phyloP scores from a whole-genome alignment of 306 rosid species.

The Citrullus amarus region DNA sequence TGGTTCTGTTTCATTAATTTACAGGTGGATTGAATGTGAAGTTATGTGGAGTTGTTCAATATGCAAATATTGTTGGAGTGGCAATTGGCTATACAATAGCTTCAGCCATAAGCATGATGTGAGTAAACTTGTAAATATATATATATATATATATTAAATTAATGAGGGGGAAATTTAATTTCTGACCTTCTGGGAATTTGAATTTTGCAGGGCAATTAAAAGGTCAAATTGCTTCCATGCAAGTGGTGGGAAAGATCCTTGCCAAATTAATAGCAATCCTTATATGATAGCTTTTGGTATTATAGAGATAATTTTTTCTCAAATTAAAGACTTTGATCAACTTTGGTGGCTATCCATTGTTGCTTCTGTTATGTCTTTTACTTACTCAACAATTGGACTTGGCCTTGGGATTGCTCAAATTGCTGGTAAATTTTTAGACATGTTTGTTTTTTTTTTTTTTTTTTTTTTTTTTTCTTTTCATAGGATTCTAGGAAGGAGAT shows the following conservation, averaged over 20 bases:
- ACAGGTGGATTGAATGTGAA: slow-evolving; percentile 55
- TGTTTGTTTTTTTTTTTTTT: not conserved
- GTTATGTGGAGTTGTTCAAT: slow-evolving; percentile 71
- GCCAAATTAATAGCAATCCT: slow-evolving; percentile 54
- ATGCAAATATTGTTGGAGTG: slow-evolving; percentile 54
- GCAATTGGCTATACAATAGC: slow-evolving; percentile 82
- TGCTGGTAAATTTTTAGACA: slow-evolving; percentile 25
- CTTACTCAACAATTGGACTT: slow-evolving; percentile 68
- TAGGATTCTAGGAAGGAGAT: not conserved
- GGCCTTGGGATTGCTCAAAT: slow-evolving; percentile 68
- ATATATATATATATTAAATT: too few species aligned
- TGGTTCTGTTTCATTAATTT: not conserved
- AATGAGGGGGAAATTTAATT: not conserved
- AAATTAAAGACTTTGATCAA: slow-evolving; percentile 68
- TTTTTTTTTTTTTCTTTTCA: not conserved
- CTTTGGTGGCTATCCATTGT: slow-evolving; percentile 83
- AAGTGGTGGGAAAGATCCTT: slow-evolving; percentile 47
- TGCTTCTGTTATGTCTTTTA: slow-evolving; percentile 87
- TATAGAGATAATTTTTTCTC: slow-evolving; percentile 47
- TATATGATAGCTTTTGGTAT: slow-evolving; percentile 78
- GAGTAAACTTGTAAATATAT: slow-evolving; percentile 6
- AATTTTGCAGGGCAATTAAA: slow-evolving; percentile 56
- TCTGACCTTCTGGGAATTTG: not conserved
- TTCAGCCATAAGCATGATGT: slow-evolving; percentile 73
- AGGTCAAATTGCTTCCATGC: slow-evolving; percentile 58